Conservation (phyloP, 2,329 filamentous ascomycete genomes). For the Fusarium abutilonis region DNA sequence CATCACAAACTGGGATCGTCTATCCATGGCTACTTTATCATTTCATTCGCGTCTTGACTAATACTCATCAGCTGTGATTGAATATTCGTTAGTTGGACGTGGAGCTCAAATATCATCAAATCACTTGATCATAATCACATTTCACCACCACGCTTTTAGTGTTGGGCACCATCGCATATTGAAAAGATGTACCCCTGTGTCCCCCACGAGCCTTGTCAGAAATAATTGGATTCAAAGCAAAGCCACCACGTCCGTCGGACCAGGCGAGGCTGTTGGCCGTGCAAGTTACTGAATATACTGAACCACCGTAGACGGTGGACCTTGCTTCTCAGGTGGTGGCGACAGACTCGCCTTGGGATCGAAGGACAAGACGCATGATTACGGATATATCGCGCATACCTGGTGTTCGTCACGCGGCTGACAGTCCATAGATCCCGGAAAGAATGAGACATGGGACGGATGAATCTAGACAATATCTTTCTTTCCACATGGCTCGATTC, state of each 20-base stretch:
- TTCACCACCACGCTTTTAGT: neutral
- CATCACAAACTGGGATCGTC: neutral
- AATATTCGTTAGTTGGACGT: neutral
- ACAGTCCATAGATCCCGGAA: neutral
- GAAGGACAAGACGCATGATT: constrained; percentile 5
- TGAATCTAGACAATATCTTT: neutral
- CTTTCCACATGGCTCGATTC: neutral
- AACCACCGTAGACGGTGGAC: neutral
- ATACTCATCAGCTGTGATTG: neutral
- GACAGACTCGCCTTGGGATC: neutral
- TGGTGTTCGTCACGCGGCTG: constrained; percentile 1
- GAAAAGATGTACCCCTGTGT: neutral
- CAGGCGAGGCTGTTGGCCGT: neutral
- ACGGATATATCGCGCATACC: constrained; percentile 26
- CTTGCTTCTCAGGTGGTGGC: neutral
- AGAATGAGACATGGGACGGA: constrained; percentile 4
- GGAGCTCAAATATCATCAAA: neutral
- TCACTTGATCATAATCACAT: too few species aligned
- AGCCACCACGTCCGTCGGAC: neutral
- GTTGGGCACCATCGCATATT: neutral
- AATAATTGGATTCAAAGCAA: neutral
- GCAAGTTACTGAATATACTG: neutral
- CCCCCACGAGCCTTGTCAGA: neutral
- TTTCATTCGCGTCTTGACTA: neutral
- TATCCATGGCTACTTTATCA: neutral